A percentile compares a stretch with the other conserved stretches of the same genome.
Evolutionary conservation across 2,329 filamentous ascomycete species (phyloP).

Genomic region (Diplodia mutila): DNA sequence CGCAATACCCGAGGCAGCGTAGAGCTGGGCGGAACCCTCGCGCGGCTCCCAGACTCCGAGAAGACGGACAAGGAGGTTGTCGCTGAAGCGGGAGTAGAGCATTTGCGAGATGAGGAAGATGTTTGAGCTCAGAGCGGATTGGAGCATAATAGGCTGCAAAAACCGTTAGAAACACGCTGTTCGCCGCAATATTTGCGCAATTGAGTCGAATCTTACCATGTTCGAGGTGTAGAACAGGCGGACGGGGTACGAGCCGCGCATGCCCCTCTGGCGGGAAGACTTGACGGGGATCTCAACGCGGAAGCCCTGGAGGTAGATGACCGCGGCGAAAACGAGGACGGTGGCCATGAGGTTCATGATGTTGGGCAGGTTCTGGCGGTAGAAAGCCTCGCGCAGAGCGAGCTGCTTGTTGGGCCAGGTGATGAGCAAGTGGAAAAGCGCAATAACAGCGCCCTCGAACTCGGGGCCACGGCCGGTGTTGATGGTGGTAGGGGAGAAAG

Average conservation of each 20-base stretch:
- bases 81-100: constrained; percentile 98
- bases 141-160: constrained; percentile 88
- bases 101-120: constrained; percentile 99
- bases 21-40: constrained; percentile 94
- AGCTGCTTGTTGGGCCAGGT: constrained; percentile 99
- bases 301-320: constrained; percentile 99
- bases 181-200: neutral
- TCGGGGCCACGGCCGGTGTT: constrained; percentile 99
- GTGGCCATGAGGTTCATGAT: constrained; percentile 98
- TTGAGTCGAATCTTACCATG: constrained; percentile 61
- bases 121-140: constrained; percentile 98
- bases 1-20: constrained; percentile 87
- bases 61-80: constrained; percentile 96
- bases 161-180: neutral
- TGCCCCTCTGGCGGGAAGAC: constrained; percentile 97
- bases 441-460: constrained; percentile 98
- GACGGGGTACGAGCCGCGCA: constrained; percentile 96
- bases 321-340: constrained; percentile 88
- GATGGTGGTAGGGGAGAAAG: constrained; percentile 98
- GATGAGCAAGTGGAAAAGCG: constrained; percentile 94
- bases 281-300: constrained; percentile 99
- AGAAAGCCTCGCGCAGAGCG: constrained; percentile 97
- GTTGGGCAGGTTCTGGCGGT: constrained; percentile 98
- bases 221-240: constrained; percentile 99
- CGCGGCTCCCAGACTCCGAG: constrained; percentile 98